Conservation (phyloP, 2,329 filamentous ascomycete genomes). For the Rasamsonia emersonii region DNA sequence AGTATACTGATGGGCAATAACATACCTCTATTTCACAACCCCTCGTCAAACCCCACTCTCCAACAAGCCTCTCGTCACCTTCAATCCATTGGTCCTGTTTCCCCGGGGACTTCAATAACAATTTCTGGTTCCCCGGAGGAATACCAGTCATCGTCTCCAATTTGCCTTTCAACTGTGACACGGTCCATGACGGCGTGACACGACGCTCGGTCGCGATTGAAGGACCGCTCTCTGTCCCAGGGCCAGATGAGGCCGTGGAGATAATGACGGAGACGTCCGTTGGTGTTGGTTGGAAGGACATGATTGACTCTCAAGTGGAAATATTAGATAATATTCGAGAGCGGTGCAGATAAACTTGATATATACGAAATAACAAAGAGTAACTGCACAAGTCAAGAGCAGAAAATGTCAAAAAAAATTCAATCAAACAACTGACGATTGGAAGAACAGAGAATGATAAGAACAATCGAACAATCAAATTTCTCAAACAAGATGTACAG, state of each 20-base stretch:
- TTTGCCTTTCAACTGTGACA: slow-evolving; percentile 73
- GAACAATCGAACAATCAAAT: too few species aligned
- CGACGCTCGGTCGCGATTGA: slow-evolving; percentile 69
- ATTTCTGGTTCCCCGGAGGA: slow-evolving; percentile 66
- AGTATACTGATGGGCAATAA: slow-evolving; percentile 4
- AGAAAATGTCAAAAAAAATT: too few species aligned
- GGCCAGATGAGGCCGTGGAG: slow-evolving; percentile 19
- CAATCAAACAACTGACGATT: too few species aligned
- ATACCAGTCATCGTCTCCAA: slow-evolving; percentile 91
- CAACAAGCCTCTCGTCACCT: slow-evolving; percentile 63
- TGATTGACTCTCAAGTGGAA: not conserved
- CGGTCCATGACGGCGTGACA: slow-evolving; percentile 84
- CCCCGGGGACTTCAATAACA: slow-evolving; percentile 60
- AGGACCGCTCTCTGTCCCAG: slow-evolving; percentile 16
- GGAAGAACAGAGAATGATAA: too few species aligned
- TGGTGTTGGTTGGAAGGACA: slow-evolving; percentile 25
- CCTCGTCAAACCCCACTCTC: slow-evolving; percentile 36
- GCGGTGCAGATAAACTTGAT: not conserved
- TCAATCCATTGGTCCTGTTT: slow-evolving; percentile 52
- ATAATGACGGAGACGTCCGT: slow-evolving; percentile 32
- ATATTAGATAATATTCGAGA: too few species aligned
- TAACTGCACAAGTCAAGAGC: too few species aligned
- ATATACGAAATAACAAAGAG: slow-evolving; percentile 1
- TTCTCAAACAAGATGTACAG: too few species aligned
- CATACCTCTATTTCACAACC: slow-evolving; percentile 37